phyloP scores from a whole-genome alignment of 2,329 filamentous ascomycete species.

The Cordyceps javanica region DNA sequence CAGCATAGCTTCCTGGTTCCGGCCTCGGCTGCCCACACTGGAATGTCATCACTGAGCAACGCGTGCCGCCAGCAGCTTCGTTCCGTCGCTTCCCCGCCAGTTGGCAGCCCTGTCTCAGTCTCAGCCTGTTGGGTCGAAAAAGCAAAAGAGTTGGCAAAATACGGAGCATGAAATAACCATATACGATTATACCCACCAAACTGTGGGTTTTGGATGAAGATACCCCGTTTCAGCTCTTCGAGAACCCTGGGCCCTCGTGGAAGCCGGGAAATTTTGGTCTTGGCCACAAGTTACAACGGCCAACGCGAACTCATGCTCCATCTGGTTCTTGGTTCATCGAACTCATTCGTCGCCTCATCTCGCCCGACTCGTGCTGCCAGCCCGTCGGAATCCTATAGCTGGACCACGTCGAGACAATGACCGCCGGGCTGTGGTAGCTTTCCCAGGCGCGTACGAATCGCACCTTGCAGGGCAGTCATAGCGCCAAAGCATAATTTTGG shows the following conservation, averaged over 20 bases:
- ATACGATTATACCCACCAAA: not conserved
- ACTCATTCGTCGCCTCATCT: not conserved
- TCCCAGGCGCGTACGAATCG: not conserved
- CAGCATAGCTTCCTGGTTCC: no score
- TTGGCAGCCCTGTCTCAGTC: not conserved
- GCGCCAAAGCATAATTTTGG: not conserved
- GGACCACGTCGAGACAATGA: not conserved
- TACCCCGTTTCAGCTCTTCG: not conserved
- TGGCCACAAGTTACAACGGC: not conserved
- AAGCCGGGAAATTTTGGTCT: not conserved
- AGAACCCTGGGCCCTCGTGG: conserved; percentile 1
- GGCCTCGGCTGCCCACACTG: not conserved
- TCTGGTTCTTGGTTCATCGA: not conserved
- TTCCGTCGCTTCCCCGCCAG: not conserved
- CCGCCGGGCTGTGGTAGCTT: not conserved
- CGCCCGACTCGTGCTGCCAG: not conserved
- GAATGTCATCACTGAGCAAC: not conserved
- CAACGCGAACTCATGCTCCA: not conserved
- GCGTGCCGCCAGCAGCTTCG: not conserved
- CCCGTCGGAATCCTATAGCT: not conserved
- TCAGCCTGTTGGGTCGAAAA: not conserved
- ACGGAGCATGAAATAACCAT: no score
- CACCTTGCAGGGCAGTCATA: not conserved
- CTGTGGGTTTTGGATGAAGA: not conserved
- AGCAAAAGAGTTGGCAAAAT: not conserved